Percentiles rank a stretch among this genome's conserved stretches.
phyloP scores from a whole-genome alignment of 2,329 filamentous ascomycete genomes.

The Arthrobotrys musiformis region DNA sequence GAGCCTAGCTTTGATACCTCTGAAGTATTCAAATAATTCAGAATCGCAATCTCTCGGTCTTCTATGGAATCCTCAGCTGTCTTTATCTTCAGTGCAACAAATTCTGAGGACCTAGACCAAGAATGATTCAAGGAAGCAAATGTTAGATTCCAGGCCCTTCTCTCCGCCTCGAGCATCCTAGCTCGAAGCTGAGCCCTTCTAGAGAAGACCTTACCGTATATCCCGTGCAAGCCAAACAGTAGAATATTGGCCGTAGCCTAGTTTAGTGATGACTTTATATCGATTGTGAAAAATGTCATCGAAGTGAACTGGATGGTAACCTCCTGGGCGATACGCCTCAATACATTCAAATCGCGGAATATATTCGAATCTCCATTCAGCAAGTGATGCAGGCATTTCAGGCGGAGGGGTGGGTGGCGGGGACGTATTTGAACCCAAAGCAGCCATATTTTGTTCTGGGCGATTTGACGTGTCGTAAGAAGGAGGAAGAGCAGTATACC shows the following conservation, averaged over 20 bases:
- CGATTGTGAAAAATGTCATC: slow-evolving; percentile 59
- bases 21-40: background rate
- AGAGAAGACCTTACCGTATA: no score
- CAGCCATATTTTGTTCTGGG: no score
- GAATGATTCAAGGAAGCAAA: background rate
- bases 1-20: background rate
- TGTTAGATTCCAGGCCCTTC: slow-evolving; percentile 6
- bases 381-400: no score
- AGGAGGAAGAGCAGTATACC: no score
- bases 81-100: slow-evolving; percentile 22
- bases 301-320: slow-evolving; percentile 60
- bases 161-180: no score
- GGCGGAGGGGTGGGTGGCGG: no score
- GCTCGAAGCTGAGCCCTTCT: no score
- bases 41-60: background rate
- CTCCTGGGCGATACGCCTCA: slow-evolving; percentile 59
- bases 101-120: background rate
- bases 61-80: background rate
- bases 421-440: no score
- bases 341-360: no score
- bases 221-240: slow-evolving; percentile 61
- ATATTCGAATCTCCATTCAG: no score
- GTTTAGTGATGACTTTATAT: slow-evolving; percentile 60
- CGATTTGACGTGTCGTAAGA: no score
- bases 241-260: slow-evolving; percentile 60